Base-by-base conservation (phyloP, 495 filamentous ascomycete genomes). In the Achaetomiella virescens region DNA sequence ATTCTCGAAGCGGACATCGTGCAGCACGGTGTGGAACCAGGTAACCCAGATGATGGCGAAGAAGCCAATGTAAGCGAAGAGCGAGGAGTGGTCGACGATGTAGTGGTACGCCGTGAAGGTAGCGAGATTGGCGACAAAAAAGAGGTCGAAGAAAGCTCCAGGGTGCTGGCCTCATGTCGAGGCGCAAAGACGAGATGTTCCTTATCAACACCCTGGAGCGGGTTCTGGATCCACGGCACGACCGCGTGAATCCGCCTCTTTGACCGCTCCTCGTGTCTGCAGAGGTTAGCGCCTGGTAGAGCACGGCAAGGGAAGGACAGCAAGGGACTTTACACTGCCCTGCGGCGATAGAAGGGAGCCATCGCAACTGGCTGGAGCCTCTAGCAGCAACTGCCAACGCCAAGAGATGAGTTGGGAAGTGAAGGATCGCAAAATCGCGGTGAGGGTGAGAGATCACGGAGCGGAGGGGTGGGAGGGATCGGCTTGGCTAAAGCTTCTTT, bases 1-100 rank as follows among this genome's bases (percentile, higher is more conserved):
- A 51, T 77, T 69, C 12, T 78, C 79, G 68, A 88, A 88, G 1
- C 86, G 83, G 31, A 88, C 77, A 61, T 89, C 86, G 66, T 81
- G 82, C 20, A 88, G 74, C 12, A 79, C 80, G 25, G 84, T 81
- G 66, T 86, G 82, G 27, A 84, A 72, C 86, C 86, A 89, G 35
- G 84, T 86, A 51, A 84, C 82, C 85, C 86, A 89, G 12, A 89
- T 75, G 42, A 88, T 64, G 54, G 52, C 51, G 54, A 64, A 64
- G 61, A 64, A 64, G 46, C 61, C 61, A 24, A 64, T 49, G 41
- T 64, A 64, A 45, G 58, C 55, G 40, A 59, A 66, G 9, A 64
- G 57, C 11, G 61, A 58, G 2, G 61, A 64, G 54, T 60, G 61
- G 46, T 64, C 57, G 54, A 42, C 46, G 55, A 81, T 79, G 37